Evolutionary conservation across 108 stramenopile species (phyloP).

Genomic region (Cyclotella baltica): DNA sequence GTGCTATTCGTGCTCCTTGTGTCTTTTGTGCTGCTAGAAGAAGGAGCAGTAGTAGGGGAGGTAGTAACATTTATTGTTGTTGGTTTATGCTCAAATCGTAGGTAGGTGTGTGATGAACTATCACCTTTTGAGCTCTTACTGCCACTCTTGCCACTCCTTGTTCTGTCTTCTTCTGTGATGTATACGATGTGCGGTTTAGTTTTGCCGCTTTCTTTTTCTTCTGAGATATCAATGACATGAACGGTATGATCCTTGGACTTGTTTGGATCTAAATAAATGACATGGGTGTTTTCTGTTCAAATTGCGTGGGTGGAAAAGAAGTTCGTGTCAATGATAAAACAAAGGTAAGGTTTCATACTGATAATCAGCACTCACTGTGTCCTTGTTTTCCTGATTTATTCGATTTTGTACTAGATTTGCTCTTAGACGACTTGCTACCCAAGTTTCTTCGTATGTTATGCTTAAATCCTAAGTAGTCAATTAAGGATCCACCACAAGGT

Average conservation of each 20-base stretch:
- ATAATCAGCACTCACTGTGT: neutral
- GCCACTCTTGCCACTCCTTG: too few species aligned
- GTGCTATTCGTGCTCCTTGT: neutral
- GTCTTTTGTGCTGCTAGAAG: neutral
- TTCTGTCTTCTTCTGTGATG: neutral
- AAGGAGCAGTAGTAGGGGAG: neutral
- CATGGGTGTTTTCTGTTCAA: neutral
- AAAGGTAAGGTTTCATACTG: too few species aligned
- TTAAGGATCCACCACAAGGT: too few species aligned
- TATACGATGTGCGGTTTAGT: neutral
- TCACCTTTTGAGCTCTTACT: neutral
- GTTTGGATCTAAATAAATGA: conserved; percentile 1
- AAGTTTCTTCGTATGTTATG: neutral
- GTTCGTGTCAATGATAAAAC: neutral
- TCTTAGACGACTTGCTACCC: neutral
- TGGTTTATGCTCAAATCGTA: neutral
- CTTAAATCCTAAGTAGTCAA: too few species aligned
- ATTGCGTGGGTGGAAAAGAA: neutral
- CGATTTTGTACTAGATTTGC: neutral
- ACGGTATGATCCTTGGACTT: neutral
- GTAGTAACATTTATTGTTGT: neutral
- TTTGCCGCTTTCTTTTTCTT: neutral
- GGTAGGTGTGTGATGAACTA: neutral
- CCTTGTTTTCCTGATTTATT: neutral
- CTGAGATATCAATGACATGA: neutral